A percentile compares a stretch with the other conserved stretches of the same genome.
These are phyloP conservation scores for Cryptosporidium parvum DNA, from an alignment of 169 alveolate species.

Conservation along the genomic window DNA sequence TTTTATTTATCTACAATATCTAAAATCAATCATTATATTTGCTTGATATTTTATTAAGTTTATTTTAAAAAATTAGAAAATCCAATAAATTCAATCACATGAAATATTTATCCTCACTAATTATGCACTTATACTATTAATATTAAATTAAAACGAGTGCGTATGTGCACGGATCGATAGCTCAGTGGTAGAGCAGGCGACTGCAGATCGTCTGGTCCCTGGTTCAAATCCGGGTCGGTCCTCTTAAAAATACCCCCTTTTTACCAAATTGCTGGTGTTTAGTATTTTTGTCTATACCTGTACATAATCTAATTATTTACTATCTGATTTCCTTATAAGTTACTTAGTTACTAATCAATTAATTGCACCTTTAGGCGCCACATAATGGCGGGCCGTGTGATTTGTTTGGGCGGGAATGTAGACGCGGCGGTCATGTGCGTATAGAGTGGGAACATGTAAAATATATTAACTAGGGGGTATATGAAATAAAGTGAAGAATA, in stretches of 20 bases:
- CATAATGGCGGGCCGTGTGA: not conserved
- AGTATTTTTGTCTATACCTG: not conserved
- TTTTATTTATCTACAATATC: not conserved
- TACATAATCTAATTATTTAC: not conserved
- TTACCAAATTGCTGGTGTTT: not conserved
- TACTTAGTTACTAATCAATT: not conserved
- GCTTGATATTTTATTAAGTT: not conserved
- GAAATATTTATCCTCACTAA: not conserved
- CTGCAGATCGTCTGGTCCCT: constrained; percentile 79
- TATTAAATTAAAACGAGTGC: not conserved
- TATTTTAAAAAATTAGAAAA: no score
- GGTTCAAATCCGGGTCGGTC: constrained; percentile 79
- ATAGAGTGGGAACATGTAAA: constrained; percentile 20
- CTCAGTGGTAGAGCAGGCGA: constrained; percentile 79
- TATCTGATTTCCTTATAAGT: not conserved
- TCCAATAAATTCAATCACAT: no score
- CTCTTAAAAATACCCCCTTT: not conserved
- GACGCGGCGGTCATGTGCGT: constrained; percentile 41
- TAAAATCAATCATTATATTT: no score
- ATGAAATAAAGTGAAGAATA: constrained; percentile 9
- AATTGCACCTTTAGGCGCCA: not conserved
- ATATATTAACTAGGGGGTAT: constrained; percentile 10
- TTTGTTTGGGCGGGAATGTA: not conserved
- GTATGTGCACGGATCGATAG: constrained; percentile 66
- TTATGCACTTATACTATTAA: not conserved